Conservation (phyloP, 2,329 filamentous ascomycete species). For the Bipolaris sorokiniana region DNA sequence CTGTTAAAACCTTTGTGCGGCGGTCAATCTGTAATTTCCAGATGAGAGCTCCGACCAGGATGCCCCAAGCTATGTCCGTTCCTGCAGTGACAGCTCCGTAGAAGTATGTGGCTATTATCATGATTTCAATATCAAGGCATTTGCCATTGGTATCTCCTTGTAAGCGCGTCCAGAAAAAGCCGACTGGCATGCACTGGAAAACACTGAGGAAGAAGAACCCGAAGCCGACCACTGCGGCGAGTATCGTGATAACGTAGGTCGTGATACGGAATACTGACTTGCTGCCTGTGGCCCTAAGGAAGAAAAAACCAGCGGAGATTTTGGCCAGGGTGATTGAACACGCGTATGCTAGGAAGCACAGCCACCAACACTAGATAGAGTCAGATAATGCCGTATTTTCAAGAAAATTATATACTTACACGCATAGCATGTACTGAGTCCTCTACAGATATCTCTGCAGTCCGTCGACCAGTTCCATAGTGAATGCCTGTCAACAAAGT, state of each 20-base stretch:
- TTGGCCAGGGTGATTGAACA: slow-evolving; percentile 38
- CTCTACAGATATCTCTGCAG: slow-evolving; percentile 14
- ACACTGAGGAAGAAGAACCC: slow-evolving; percentile 57
- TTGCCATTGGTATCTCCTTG: slow-evolving; percentile 34
- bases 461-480: slow-evolving; percentile 19
- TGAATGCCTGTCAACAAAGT: slow-evolving; percentile 20
- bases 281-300: slow-evolving; percentile 56
- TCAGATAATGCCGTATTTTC: neutral
- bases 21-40: slow-evolving; percentile 60
- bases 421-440: slow-evolving; percentile 22
- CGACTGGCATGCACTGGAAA: slow-evolving; percentile 58
- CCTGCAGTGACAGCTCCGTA: slow-evolving; percentile 17
- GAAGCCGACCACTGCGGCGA: slow-evolving; percentile 51
- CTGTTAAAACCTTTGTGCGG: slow-evolving; percentile 15
- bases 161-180: slow-evolving; percentile 54
- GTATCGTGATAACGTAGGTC: slow-evolving; percentile 51
- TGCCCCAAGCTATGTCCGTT: slow-evolving; percentile 22
- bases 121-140: slow-evolving; percentile 51
- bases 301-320: slow-evolving; percentile 57
- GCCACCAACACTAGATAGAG: slow-evolving; percentile 16
- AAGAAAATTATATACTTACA: no score
- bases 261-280: slow-evolving; percentile 51
- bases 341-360: slow-evolving; percentile 20
- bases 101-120: slow-evolving; percentile 58
- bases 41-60: slow-evolving; percentile 53